Evolutionary conservation across 2,329 filamentous ascomycete genomes (phyloP).

Genomic region (Ilyonectria destructans): DNA sequence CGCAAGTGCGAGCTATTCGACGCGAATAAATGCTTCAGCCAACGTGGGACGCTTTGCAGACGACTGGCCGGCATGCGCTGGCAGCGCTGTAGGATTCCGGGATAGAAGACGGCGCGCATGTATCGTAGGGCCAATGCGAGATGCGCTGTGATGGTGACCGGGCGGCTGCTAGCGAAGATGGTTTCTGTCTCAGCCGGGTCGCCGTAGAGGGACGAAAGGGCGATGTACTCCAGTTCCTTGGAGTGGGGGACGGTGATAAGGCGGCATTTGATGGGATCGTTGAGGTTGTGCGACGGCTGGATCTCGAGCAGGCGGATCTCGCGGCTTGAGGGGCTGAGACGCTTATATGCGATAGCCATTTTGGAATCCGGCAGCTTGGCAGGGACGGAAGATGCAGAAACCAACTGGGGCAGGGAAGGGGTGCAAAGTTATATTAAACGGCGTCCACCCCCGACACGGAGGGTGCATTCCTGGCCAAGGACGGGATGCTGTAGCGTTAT

Average conservation of each 20-base stretch:
- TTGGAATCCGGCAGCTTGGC: constrained; percentile 9
- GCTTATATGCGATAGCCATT: constrained; percentile 32
- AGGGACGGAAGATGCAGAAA: background rate
- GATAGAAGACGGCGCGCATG: constrained; percentile 54
- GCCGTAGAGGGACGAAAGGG: constrained; percentile 52
- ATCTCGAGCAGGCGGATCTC: constrained; percentile 56
- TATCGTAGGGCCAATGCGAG: constrained; percentile 52
- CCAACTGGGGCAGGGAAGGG: background rate
- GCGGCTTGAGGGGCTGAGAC: constrained; percentile 32
- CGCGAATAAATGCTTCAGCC: constrained; percentile 34
- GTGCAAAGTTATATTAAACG: background rate
- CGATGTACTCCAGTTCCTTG: constrained; percentile 48
- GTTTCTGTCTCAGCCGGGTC: constrained; percentile 50
- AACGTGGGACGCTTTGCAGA: constrained; percentile 27
- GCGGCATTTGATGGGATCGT: constrained; percentile 53
- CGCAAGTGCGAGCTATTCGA: constrained; percentile 16
- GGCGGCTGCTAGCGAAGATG: constrained; percentile 48
- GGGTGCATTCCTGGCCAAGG: background rate
- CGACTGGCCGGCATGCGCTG: constrained; percentile 38
- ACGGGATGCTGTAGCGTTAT: background rate
- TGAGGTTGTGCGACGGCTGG: constrained; percentile 46
- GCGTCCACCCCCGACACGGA: background rate
- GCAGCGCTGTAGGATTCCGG: constrained; percentile 42
- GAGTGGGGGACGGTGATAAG: constrained; percentile 51
- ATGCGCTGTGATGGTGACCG: constrained; percentile 49